Conservation (phyloP, 192 early-diverging fungal species). For the Umbelopsis vinacea region DNA sequence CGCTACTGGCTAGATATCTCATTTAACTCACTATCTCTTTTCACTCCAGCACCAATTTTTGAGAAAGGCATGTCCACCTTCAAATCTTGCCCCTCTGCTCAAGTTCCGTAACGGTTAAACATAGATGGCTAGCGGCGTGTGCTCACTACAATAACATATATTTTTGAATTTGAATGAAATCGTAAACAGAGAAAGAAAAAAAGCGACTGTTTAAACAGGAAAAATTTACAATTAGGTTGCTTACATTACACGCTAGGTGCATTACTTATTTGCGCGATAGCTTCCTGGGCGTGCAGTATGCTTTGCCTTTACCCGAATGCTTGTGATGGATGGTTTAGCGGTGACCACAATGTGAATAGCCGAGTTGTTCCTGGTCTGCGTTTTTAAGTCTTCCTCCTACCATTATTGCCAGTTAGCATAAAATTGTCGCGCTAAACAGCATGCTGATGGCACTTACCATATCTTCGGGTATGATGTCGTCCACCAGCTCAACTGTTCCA, state of each 20-base stretch:
- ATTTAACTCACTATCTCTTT: background rate
- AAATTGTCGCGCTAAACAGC: too few relatives aligned
- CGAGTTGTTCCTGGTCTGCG: constrained; percentile 66
- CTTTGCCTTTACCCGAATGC: background rate
- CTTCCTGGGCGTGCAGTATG: background rate
- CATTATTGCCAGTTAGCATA: background rate
- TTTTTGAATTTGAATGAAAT: background rate
- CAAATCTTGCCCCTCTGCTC: constrained; percentile 60
- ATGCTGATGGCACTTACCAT: constrained; percentile 43
- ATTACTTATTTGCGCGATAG: background rate
- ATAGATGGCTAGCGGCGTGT: background rate
- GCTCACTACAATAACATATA: background rate
- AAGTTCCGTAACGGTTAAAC: constrained; percentile 39
- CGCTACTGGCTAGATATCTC: background rate
- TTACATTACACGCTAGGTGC: background rate
- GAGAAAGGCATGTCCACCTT: constrained; percentile 57
- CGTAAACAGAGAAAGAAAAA: background rate
- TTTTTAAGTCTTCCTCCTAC: constrained; percentile 56
- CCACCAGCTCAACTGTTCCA: constrained; percentile 70
- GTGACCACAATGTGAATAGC: constrained; percentile 72
- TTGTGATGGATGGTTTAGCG: constrained; percentile 26
- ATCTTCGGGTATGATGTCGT: constrained; percentile 77
- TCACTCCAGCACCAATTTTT: constrained; percentile 74
- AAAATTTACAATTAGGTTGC: constrained; percentile 1
- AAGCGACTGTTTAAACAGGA: background rate